phyloP scores from a whole-genome alignment of 371 early-diverging fungal species.

The Mortierella sp. region DNA sequence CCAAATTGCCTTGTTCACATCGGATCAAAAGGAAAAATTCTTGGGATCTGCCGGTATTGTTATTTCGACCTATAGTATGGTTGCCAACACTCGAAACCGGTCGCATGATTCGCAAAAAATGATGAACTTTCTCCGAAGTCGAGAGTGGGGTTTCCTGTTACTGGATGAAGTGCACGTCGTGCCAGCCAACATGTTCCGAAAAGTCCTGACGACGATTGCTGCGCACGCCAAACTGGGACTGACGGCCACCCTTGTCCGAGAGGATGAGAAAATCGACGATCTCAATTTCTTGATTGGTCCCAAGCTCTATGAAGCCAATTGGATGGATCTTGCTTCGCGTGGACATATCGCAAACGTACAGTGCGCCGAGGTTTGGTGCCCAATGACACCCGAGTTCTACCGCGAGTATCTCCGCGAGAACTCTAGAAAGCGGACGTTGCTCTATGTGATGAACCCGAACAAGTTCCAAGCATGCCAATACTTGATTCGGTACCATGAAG shows the following conservation, averaged over 20 bases:
- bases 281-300: slow-evolving; percentile 99
- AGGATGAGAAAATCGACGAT: slow-evolving; percentile 99
- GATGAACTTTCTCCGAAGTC: slow-evolving; percentile 93
- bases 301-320: slow-evolving; percentile 99
- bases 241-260: slow-evolving; percentile 99
- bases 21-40: slow-evolving; percentile 95
- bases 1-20: slow-evolving; percentile 97
- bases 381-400: slow-evolving; percentile 99
- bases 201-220: slow-evolving; percentile 94
- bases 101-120: slow-evolving; percentile 97
- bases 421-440: slow-evolving; percentile 83
- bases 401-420: slow-evolving; percentile 88
- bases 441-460: slow-evolving; percentile 98
- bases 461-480: slow-evolving; percentile 99
- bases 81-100: slow-evolving; percentile 95
- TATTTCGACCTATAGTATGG: slow-evolving; percentile 99
- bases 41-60: slow-evolving; percentile 91
- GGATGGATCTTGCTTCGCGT: slow-evolving; percentile 98
- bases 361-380: slow-evolving; percentile 99
- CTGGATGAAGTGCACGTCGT: slow-evolving; percentile 99
- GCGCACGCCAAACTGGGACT: slow-evolving; percentile 99
- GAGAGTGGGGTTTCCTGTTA: slow-evolving; percentile 99
- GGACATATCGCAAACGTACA: slow-evolving; percentile 99
- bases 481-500: slow-evolving; percentile 96
- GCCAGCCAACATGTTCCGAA: slow-evolving; percentile 99